These are phyloP conservation scores for Biscogniauxia marginata DNA, from an alignment of 2,329 filamentous ascomycete species.

Conservation along the genomic window DNA sequence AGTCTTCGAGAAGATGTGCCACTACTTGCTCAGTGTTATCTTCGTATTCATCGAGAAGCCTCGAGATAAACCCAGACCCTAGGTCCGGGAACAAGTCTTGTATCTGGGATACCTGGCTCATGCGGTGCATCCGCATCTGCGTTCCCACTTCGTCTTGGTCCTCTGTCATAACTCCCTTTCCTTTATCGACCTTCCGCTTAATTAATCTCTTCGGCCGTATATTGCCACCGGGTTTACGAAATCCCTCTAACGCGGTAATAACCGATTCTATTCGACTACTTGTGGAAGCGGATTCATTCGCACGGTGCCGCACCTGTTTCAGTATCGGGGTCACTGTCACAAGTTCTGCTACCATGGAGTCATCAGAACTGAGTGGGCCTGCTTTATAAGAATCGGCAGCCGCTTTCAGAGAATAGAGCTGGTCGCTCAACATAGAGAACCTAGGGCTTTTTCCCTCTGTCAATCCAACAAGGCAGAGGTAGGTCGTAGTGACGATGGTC, in stretches of 20 bases:
- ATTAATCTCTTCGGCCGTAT: conserved; percentile 49
- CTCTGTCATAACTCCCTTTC: conserved; percentile 51
- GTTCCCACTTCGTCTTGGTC: conserved; percentile 39
- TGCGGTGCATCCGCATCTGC: conserved; percentile 71
- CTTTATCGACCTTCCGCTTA: conserved; percentile 62
- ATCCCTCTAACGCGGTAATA: conserved; percentile 58
- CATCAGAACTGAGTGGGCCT: conserved; percentile 55
- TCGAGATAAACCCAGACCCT: conserved; percentile 77
- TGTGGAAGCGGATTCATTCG: conserved; percentile 48
- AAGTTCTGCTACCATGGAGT: conserved; percentile 77
- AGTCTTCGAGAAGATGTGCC: conserved; percentile 76
- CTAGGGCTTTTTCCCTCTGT: conserved; percentile 66
- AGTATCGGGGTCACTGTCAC: conserved; percentile 79
- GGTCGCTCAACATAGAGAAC: conserved; percentile 74
- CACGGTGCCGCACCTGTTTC: conserved; percentile 56
- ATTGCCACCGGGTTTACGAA: conserved; percentile 55
- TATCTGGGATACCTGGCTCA: conserved; percentile 85
- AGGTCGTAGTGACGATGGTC: conserved; percentile 69
- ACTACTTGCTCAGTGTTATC: conserved; percentile 79
- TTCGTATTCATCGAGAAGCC: conserved; percentile 74
- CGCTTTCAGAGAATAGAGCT: conserved; percentile 76
- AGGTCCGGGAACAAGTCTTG: conserved; percentile 91
- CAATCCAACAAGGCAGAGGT: conserved; percentile 71
- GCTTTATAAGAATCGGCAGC: conserved; percentile 64
- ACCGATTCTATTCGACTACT: conserved; percentile 59